phyloP scores from a whole-genome alignment of 78 protist species.

The Anaeramoeba flamelloides region DNA sequence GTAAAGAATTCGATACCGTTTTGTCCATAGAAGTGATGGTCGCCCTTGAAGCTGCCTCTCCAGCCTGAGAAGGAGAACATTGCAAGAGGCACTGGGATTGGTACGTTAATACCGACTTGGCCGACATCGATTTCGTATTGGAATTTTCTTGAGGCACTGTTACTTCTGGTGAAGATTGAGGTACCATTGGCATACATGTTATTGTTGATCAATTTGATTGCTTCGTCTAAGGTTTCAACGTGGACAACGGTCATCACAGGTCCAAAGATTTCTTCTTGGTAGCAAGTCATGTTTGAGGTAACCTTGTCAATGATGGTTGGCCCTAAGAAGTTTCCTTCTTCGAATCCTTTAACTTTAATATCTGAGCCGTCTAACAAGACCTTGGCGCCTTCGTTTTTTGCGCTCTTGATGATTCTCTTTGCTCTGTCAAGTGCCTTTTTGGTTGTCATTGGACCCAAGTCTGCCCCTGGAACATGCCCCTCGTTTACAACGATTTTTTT shows the following conservation, averaged over 20 bases:
- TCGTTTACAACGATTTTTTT: constrained; percentile 33
- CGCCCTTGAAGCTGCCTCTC: constrained; percentile 64
- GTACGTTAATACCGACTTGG: constrained; percentile 81
- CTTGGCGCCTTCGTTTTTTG: constrained; percentile 61
- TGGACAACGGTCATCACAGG: constrained; percentile 58
- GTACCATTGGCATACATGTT: constrained; percentile 95
- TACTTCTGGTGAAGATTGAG: constrained; percentile 80
- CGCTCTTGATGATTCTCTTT: constrained; percentile 31
- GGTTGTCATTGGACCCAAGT: constrained; percentile 80
- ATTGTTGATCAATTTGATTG: constrained; percentile 72
- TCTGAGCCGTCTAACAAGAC: constrained; percentile 69
- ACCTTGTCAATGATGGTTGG: constrained; percentile 71
- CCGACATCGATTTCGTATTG: constrained; percentile 65
- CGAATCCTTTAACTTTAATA: constrained; percentile 38
- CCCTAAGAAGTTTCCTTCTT: constrained; percentile 75
- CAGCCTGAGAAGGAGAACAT: constrained; percentile 89
- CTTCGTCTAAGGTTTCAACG: constrained; percentile 80
- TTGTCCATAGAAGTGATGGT: constrained; percentile 75
- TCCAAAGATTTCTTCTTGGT: constrained; percentile 87
- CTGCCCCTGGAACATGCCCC: no score
- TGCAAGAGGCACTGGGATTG: constrained; percentile 93
- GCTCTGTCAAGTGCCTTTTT: constrained; percentile 48
- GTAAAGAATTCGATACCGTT: constrained; percentile 61
- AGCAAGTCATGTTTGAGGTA: constrained; percentile 41
- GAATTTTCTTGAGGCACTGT: constrained; percentile 78